phyloP scores from a whole-genome alignment of 1,284 basidiomycete species.

The Stereum hirsutum region DNA sequence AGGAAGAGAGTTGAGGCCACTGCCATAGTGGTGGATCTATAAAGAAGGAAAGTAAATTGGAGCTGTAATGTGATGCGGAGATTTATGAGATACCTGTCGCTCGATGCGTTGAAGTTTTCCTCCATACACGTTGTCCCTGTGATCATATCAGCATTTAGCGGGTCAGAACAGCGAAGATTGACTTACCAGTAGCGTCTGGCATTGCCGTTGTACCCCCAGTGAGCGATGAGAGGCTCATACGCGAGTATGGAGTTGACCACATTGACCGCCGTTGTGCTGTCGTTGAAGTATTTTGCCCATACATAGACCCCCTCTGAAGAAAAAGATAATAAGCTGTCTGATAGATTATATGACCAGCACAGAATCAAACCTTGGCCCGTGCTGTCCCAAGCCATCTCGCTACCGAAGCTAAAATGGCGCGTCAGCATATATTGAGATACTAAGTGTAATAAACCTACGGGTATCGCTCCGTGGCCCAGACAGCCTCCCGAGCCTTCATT shows the following conservation, averaged over 20 bases:
- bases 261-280: constrained; percentile 40
- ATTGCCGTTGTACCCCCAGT: constrained; percentile 58
- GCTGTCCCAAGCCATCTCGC: constrained; percentile 57
- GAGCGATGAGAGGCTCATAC: constrained; percentile 46
- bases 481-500: constrained; percentile 35
- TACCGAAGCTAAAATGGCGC: constrained; percentile 33
- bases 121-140: constrained; percentile 49
- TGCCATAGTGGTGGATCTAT: constrained; percentile 54
- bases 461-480: constrained; percentile 39
- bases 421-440: neutral
- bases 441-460: constrained; percentile 28
- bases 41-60: too few relatives aligned
- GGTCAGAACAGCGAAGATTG: neutral
- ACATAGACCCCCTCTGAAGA: constrained; percentile 48
- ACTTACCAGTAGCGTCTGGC: constrained; percentile 46
- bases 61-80: too few relatives aligned
- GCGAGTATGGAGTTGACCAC: constrained; percentile 48
- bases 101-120: constrained; percentile 48
- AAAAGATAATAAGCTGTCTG: too few relatives aligned
- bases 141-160: neutral
- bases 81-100: too few relatives aligned
- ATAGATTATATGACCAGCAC: too few relatives aligned
- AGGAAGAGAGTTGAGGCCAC: constrained; percentile 47
- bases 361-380: too few relatives aligned
- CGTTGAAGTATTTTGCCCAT: constrained; percentile 48